A percentile compares a stretch with the other conserved stretches of the same genome.
These are phyloP conservation scores for Magnaporthiopsis poae DNA, from an alignment of 2,329 filamentous ascomycete genomes.

Conservation along the genomic window DNA sequence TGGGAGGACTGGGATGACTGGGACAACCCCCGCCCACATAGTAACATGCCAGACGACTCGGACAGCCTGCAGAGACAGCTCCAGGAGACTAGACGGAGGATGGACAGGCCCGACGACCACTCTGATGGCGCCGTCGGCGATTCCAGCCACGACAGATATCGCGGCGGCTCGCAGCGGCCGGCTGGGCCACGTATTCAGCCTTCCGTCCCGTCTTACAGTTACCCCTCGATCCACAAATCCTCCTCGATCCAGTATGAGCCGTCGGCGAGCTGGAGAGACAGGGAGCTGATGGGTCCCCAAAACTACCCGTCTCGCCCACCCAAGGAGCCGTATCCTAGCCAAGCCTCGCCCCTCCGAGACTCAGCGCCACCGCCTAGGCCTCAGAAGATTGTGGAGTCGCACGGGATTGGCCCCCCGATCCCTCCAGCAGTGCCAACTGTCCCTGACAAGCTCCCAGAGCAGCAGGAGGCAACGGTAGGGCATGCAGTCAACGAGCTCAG, in stretches of 20 bases:
- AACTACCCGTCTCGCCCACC: slow-evolving; percentile 24
- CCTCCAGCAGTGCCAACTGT: slow-evolving; percentile 18
- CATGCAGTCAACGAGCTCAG: slow-evolving; percentile 11
- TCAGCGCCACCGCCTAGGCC: slow-evolving; percentile 1
- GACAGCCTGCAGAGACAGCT: slow-evolving; percentile 41
- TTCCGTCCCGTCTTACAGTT: slow-evolving; percentile 32
- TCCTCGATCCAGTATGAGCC: slow-evolving; percentile 36
- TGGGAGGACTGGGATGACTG: slow-evolving; percentile 34
- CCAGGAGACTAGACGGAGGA: slow-evolving; percentile 38
- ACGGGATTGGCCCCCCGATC: background rate
- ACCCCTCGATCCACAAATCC: slow-evolving; percentile 47
- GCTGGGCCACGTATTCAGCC: background rate
- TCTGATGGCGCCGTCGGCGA: slow-evolving; percentile 16
- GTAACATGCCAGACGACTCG: slow-evolving; percentile 22
- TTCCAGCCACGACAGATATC: slow-evolving; percentile 15
- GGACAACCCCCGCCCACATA: slow-evolving; percentile 9
- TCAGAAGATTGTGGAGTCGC: slow-evolving; percentile 2
- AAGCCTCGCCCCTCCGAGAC: background rate
- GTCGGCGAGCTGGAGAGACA: slow-evolving; percentile 21
- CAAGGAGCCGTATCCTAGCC: slow-evolving; percentile 21
- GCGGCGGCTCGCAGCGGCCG: background rate
- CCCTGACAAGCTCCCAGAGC: slow-evolving; percentile 22
- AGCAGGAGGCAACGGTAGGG: slow-evolving; percentile 15
- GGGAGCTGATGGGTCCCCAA: background rate
- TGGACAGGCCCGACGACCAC: slow-evolving; percentile 28